Base-by-base conservation (phyloP, 2,329 filamentous ascomycete genomes). In the Claviceps sp. region DNA sequence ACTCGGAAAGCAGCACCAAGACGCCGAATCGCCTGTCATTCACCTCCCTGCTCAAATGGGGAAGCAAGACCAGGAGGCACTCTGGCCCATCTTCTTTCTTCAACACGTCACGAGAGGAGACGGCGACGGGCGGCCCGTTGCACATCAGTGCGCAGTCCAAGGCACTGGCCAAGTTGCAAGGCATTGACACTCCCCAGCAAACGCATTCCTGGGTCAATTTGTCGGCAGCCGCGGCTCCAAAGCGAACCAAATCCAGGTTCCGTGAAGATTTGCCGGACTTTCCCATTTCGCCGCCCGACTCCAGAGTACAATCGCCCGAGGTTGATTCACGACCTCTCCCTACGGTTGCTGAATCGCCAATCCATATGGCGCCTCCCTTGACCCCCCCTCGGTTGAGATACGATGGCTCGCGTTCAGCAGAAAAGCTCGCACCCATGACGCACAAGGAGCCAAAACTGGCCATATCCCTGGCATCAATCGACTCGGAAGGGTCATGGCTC, bases 401-500 rank as follows among this genome's bases (percentile, higher is more conserved):
- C 54, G 73, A 75, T 68, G 47, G 74, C 4, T 71, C 73, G 3
- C 70, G 68, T 2, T 75, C 73, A 18, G 69, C 67, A 9, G 68
- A 72, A 51, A 66, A 65, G 37, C 70, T 70, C 2, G 60, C 58
- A 43, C 57, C 52, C 18, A 58, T 60, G 4, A 60, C 62, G 22
- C 82, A 76, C 5, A 81, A 73, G 18, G 82, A 76, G 58, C 76
- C 70, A 38, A 77, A 89, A 61, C 73, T 89, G 63, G 88, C 89
- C 34, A 85, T 90, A 65, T 97, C 91, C 0, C 75, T 97, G 18
- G 93, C 89, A 2, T 96, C 90, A 0, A 88, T 97, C 54, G 93
- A 96, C 63, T 96, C 90, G 0, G 93, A 98, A 70, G 93, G 80
- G 4, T 96, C 90, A 0, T 98, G 93, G 93, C 81, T 98, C 45